Conservation (phyloP, 1,139 yeast genomes). For the Arxiozyma bovina region DNA sequence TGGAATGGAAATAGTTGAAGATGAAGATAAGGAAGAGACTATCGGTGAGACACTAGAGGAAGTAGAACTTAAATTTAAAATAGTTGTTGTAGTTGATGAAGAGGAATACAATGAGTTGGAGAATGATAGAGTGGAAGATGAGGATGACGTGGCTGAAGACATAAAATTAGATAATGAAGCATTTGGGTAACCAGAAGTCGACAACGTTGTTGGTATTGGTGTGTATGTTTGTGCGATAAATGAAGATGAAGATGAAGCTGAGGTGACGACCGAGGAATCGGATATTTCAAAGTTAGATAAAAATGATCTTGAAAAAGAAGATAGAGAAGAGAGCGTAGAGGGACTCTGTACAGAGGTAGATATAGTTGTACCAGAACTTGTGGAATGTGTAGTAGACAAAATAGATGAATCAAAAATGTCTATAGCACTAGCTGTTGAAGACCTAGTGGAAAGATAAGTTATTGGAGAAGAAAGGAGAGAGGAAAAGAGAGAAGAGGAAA, state of each 20-base stretch:
- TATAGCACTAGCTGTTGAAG: not conserved
- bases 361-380: not conserved
- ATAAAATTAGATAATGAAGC: constrained; percentile 11
- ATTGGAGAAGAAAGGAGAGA: constrained; percentile 7
- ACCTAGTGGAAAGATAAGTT: not conserved
- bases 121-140: constrained; percentile 2
- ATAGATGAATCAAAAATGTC: not conserved
- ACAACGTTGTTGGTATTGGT: constrained; percentile 9
- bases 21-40: constrained; percentile 1
- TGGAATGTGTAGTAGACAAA: not conserved
- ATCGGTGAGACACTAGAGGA: not conserved
- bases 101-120: not conserved
- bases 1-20: constrained; percentile 6
- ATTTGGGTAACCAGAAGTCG: not conserved
- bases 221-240: not conserved
- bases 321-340: not conserved
- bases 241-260: not conserved
- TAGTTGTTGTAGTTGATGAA: not conserved
- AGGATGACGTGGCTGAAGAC: constrained; percentile 18
- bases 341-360: not conserved
- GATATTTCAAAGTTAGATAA: not conserved
- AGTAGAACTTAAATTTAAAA: not conserved
- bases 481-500: constrained; percentile 22
- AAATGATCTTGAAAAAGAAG: not conserved
- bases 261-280: not conserved